Evolutionary conservation across 169 alveolate species (phyloP), one percentile per base, ranked within the genome.

Genomic region (Eimeria necatrix): DNA sequence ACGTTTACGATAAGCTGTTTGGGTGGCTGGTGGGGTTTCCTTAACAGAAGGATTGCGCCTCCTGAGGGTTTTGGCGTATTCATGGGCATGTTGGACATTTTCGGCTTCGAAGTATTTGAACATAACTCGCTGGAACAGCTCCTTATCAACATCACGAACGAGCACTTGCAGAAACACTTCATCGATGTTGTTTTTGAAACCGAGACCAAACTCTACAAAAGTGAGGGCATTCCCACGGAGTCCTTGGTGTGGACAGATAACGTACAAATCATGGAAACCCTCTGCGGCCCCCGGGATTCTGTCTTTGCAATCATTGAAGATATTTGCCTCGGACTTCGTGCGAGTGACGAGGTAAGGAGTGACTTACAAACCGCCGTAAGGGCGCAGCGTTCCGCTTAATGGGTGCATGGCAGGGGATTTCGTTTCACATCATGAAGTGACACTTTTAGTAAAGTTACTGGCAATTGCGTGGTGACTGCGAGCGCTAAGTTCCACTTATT

Each of bases 101-200:
- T 98, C 96, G 99, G 99, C 0, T 99, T 99, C 95, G 99, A 99
- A 96, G 98, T 97, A 53, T 98, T 99, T 73, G 96, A 98, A 70
- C 97, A 96, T 74, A 99, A 99, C 97, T 98, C 99, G 41, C 99
- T 99, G 95, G 99, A 99, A 93, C 99, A 99, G 96, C 97, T 99
- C 88, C 98, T 99, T 96, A 99, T 99, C 78, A 99, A 99, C 96
- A 99, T 98, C 94, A 99, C 99, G 41, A 99, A 99, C 97, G 99
- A 99, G 96, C 98, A 98, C 93, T 97, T 99, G 20, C 99, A 99
- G 93, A 98, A 99, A 96, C 98, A 98, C 89, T 99, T 98, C 97
- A 98, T 90, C 56, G 95, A 90, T 91, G 98, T 99, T 70, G 99
- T 99, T 4, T 99, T 99, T 95, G 99, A 99, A 96, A 98, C 98